These are phyloP conservation scores for Sugiyamaella americana DNA, from an alignment of 805 yeast species.

Conservation along the genomic window DNA sequence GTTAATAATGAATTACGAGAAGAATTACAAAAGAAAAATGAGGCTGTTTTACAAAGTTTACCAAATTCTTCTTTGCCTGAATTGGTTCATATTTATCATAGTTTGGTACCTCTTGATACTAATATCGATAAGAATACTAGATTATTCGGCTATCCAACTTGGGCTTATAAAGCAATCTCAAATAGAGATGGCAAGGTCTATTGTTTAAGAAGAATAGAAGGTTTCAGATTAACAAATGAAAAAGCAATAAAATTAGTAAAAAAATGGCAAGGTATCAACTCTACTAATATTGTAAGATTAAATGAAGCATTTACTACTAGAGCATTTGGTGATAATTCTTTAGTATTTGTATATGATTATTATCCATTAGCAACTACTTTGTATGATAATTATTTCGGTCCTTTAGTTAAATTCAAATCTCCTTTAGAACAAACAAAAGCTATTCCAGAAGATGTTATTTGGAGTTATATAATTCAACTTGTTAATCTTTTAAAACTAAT, in stretches of 20 bases:
- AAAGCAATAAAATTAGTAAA: slow-evolving; percentile 54
- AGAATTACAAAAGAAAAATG: slow-evolving; percentile 62
- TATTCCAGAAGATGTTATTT: slow-evolving; percentile 58
- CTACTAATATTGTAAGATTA: slow-evolving; percentile 51
- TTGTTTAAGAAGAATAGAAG: slow-evolving; percentile 67
- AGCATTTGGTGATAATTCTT: slow-evolving; percentile 73
- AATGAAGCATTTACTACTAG: slow-evolving; percentile 82
- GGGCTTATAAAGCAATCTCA: slow-evolving; percentile 74
- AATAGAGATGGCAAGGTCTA: slow-evolving; percentile 73
- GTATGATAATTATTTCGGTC: slow-evolving; percentile 57
- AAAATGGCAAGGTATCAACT: slow-evolving; percentile 53
- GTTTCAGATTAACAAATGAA: slow-evolving; percentile 49
- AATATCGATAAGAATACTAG: slow-evolving; percentile 34
- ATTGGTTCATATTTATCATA: slow-evolving; percentile 74
- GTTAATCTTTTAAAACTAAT: slow-evolving; percentile 59
- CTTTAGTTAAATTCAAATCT: slow-evolving; percentile 30
- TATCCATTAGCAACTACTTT: slow-evolving; percentile 72
- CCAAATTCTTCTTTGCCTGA: slow-evolving; percentile 61
- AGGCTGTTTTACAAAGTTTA: slow-evolving; percentile 68
- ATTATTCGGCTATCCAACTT: slow-evolving; percentile 49
- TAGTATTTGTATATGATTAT: slow-evolving; percentile 77
- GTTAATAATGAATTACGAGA: slow-evolving; percentile 69
- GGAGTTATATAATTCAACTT: slow-evolving; percentile 75
- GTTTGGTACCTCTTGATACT: slow-evolving; percentile 74
- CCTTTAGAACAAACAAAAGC: slow-evolving; percentile 25